Percentiles rank a stretch among this genome's conserved stretches.
Conservation (phyloP, 2,329 filamentous ascomycete genomes). For the Colletotrichum agaves region DNA sequence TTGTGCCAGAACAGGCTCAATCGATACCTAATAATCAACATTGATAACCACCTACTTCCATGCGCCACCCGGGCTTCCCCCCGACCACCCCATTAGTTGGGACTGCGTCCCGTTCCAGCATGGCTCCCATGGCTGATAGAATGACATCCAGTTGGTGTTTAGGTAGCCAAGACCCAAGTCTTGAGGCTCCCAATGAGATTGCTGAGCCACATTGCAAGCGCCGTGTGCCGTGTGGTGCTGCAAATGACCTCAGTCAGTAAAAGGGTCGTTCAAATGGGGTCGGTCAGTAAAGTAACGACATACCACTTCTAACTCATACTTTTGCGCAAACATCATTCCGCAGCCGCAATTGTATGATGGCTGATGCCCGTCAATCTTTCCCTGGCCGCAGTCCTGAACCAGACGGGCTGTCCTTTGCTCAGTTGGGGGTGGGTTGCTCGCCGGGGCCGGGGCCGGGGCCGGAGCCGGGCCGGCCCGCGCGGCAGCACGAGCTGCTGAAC, state of each 20-base stretch:
- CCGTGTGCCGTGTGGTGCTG: neutral
- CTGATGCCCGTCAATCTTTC: too few species aligned
- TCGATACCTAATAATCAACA: conserved; percentile 1
- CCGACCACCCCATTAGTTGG: neutral
- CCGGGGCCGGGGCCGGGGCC: neutral
- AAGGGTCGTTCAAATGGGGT: too few species aligned
- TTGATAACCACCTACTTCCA: neutral
- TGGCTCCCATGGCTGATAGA: neutral
- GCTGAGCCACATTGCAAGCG: neutral
- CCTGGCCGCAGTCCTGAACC: neutral
- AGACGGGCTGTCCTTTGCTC: neutral
- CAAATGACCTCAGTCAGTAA: neutral
- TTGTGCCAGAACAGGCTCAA: neutral
- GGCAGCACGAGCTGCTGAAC: conserved; percentile 18
- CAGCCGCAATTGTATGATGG: neutral
- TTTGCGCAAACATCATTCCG: neutral
- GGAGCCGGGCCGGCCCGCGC: conserved; percentile 1
- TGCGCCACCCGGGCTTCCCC: neutral
- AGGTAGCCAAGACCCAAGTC: neutral
- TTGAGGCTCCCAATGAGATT: neutral
- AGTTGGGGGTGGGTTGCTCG: neutral
- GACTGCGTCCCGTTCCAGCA: neutral
- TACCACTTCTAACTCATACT: neutral
- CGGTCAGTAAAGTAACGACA: neutral
- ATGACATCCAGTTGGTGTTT: neutral